Base-by-base conservation (phyloP, 2,329 filamentous ascomycete species). In the Diaporthe citriasiana region DNA sequence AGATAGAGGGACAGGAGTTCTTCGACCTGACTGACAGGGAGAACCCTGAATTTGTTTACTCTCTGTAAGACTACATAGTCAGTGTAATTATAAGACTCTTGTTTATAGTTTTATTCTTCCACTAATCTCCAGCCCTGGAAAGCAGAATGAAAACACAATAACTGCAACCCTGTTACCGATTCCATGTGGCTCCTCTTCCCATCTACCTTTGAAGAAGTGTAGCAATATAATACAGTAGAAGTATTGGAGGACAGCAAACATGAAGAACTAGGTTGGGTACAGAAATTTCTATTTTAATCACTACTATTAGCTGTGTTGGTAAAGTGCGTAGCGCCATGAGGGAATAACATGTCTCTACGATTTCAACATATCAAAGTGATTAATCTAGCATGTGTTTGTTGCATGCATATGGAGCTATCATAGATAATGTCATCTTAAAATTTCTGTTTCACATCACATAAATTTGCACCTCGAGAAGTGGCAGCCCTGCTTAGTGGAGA, bases 1-100 rank as follows among this genome's bases (percentile, higher is more conserved):
- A 87, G 81, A 75, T 93, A 71, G 89, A 91, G 80, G 92, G 93
- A 75, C 91, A 93, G 81, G 92, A 93, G 84, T 93, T 89, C 82
- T 83, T 90, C 73, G 91, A 93, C 79, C 81, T 93, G 76, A 93
- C 91, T 5, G 92, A 93, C 79, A 82, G 85, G 72, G 91, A 93
- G 84, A 93, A 92, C 75, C 83, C 85, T 1, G 89, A 93, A 79
- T 93, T 93, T 78, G 81, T 89, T 0, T 93, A 93, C 79, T 87
- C 85, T 27, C 75, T 91, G 63, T 90, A 83, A 80, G 56, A n/a
- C 1, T 42, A n/a, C n/a, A n/a, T n/a, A 27, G 3, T 6, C 5
- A 27, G 6, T 7, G 10, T 15, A 45, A 33, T 45, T 5, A 22
- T 0, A 15, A n/a, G n/a, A n/a, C n/a, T n/a, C n/a, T n/a, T n/a